Evolutionary conservation across 441 rosid genomes (phyloP).

Genomic region (Jatropha podagrica): DNA sequence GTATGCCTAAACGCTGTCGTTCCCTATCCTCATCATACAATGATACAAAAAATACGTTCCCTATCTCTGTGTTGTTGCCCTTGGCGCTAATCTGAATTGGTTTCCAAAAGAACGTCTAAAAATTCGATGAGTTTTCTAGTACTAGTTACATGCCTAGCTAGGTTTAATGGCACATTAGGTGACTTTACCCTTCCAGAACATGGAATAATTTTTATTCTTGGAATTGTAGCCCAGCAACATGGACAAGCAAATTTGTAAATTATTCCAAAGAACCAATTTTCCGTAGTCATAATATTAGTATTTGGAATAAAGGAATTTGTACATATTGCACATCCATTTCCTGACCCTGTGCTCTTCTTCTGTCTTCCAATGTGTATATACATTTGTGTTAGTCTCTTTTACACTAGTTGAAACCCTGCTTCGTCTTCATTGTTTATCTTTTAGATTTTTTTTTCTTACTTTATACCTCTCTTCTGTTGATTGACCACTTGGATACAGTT

Average conservation of each 20-base stretch:
- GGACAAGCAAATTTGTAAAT: not conserved
- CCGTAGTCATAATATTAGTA: not conserved
- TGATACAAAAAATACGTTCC: too few species aligned
- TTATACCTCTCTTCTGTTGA: not conserved
- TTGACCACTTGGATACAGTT: not conserved
- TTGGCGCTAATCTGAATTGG: too few species aligned
- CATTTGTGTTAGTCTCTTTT: not conserved
- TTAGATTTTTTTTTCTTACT: not conserved
- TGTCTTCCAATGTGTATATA: not conserved
- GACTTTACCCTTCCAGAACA: too few species aligned
- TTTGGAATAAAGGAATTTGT: not conserved
- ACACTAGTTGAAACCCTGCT: not conserved
- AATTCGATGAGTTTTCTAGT: not conserved
- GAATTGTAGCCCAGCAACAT: not conserved
- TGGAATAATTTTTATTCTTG: too few species aligned
- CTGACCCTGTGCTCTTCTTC: not conserved
- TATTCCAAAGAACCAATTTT: not conserved
- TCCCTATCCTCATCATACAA: not conserved
- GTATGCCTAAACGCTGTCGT: slow-evolving; percentile 1
- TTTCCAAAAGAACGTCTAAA: too few species aligned
- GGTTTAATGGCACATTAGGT: too few species aligned
- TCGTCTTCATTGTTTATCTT: not conserved
- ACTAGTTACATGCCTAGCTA: not conserved
- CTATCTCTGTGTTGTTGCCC: not conserved
- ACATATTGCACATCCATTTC: not conserved